Evolutionary conservation across 257 asterid species (phyloP), one percentile per base, ranked within the genome.

Genomic region (Scutellaria galericulata): DNA sequence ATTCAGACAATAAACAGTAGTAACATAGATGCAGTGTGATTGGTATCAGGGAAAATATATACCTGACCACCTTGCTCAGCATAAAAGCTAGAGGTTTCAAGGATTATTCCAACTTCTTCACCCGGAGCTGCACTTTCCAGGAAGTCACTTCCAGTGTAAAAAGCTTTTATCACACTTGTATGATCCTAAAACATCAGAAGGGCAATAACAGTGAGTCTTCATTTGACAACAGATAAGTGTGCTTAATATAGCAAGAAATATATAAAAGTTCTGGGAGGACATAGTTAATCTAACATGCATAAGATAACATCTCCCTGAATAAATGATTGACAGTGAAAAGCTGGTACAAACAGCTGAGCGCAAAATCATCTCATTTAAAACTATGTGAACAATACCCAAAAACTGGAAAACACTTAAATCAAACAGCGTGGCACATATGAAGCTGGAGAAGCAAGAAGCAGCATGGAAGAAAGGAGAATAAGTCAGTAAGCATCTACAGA

Each of bases 11-110:
- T 31, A 31, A 31, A 31, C 37, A 31, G 4, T 31, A 31, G 37
- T 31, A 31, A 31, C 37, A 31, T 2, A 31, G 37, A 53, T 37
- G 67, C 67, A 37, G 11, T 3, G 39, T 15, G 62, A 54, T 63
- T 55, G 51, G 54, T 39, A 56, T n/a, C 47, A 13, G 46, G 58
- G 52, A 58, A 18, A 9, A 51, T 54, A 45, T 59, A 75, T 79
- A 93, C 98, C 98, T 95, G 99, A 86, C 99, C 99, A 81, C 99
- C 99, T 88, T 95, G 99, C 87, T 95, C 98, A 41, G 98, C 96
- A 78, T 95, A 95, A 81, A 95, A 95, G 75, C 96, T 92, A 51
- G 99, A 84, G 46, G 86, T 87, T 83, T 85, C 98, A 70, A 92
- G 89, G 79, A 95, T 79, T 54, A 95, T 56, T 66, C 98, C 99